Conservation (phyloP, 2,329 filamentous ascomycete species). For the Colletotrichum nymphaeae region DNA sequence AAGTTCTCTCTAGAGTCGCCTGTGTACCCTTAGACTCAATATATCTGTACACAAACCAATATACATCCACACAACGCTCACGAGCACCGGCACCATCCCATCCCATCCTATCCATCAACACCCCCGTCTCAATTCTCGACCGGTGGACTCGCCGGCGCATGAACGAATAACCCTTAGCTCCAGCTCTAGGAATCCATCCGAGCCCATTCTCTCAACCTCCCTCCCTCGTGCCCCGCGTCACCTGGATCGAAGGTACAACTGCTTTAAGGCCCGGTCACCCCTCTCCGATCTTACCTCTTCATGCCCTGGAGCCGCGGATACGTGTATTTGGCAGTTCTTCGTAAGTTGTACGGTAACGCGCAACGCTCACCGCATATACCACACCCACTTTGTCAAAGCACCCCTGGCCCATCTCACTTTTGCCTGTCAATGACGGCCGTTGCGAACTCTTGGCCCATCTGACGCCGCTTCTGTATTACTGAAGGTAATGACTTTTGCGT, state of each 20-base stretch:
- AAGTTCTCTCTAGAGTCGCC: neutral
- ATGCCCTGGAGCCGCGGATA: constrained; percentile 24
- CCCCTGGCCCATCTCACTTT: neutral
- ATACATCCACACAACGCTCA: neutral
- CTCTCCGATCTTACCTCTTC: constrained; percentile 14
- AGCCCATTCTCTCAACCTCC: constrained; percentile 12
- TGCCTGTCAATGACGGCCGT: constrained; percentile 16
- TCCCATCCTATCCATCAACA: neutral
- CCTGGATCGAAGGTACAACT: neutral
- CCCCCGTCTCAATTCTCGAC: constrained; percentile 11
- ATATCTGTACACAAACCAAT: neutral
- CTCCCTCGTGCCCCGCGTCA: constrained; percentile 29
- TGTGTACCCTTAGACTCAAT: too few species aligned
- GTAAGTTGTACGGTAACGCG: constrained; percentile 19
- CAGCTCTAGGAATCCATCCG: constrained; percentile 23
- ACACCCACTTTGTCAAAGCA: neutral
- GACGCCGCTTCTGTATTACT: constrained; percentile 2
- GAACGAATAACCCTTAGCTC: constrained; percentile 31
- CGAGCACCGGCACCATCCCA: neutral
- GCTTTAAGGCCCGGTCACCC: neutral
- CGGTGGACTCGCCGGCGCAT: constrained; percentile 24
- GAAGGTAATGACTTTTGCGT: neutral
- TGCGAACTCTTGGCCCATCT: constrained; percentile 10
- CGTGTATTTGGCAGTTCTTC: constrained; percentile 27
- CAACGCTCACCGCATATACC: neutral